phyloP scores from a whole-genome alignment of 495 filamentous ascomycete species.

The Rhizodiscina lignyota region DNA sequence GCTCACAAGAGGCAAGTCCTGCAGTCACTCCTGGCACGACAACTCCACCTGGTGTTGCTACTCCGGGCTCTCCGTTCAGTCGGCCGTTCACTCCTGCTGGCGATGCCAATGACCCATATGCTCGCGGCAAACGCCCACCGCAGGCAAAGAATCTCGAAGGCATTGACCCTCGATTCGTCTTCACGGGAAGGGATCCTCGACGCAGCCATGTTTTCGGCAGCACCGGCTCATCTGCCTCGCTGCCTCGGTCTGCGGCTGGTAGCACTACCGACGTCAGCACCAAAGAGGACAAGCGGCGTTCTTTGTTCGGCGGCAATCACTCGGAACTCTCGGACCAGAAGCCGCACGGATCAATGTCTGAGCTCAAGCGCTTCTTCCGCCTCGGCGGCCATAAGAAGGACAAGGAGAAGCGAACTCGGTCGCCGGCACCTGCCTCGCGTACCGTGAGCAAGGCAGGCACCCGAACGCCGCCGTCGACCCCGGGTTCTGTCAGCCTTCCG shows the following conservation, averaged over 20 bases:
- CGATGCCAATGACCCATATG: conserved; percentile 62
- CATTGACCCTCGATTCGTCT: conserved; percentile 77
- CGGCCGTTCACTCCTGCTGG: conserved; percentile 22
- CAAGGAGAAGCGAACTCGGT: conserved; percentile 50
- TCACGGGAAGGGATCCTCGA: conserved; percentile 41
- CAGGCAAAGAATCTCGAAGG: conserved; percentile 48
- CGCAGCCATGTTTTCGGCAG: conserved; percentile 24
- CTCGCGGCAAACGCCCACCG: conserved; percentile 60
- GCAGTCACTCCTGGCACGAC: conserved; percentile 33
- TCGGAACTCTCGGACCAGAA: conserved; percentile 8
- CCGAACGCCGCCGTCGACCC: conserved; percentile 37
- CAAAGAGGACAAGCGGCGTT: conserved; percentile 27
- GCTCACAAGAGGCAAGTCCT: conserved; percentile 41
- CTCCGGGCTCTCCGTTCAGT: not conserved
- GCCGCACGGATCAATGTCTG: conserved; percentile 75
- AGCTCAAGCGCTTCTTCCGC: conserved; percentile 86
- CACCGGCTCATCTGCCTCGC: conserved; percentile 28
- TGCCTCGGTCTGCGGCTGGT: conserved; percentile 9
- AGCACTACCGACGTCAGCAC: not conserved
- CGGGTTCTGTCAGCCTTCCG: conserved; percentile 48
- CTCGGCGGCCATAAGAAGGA: conserved; percentile 37
- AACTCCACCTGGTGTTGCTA: not conserved
- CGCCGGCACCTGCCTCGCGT: conserved; percentile 32
- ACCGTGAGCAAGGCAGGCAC: conserved; percentile 19
- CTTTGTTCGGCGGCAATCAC: conserved; percentile 19